Conservation (phyloP, 352 stramenopile species). For the Phytophthora vignae region DNA sequence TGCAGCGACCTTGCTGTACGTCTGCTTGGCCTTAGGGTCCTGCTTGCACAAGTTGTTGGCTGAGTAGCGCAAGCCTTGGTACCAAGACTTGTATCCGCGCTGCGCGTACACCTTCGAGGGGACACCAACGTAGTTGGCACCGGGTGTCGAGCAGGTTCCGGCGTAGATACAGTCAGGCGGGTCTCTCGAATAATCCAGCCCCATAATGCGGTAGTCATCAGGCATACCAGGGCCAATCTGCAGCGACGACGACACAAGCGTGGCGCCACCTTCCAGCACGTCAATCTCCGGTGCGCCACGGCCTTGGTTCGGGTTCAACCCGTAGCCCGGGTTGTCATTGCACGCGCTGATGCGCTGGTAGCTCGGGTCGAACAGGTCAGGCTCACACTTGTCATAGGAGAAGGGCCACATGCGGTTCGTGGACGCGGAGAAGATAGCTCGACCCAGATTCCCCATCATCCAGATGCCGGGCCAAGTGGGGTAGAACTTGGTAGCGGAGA, state of each 20-base stretch:
- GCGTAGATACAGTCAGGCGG: slow-evolving; percentile 51
- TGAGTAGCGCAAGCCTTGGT: slow-evolving; percentile 62
- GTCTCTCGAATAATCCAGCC: slow-evolving; percentile 31
- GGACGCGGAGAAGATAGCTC: slow-evolving; percentile 91
- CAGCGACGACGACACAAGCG: slow-evolving; percentile 88
- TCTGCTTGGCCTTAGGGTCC: slow-evolving; percentile 30
- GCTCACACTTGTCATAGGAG: slow-evolving; percentile 91
- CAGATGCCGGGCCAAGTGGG: slow-evolving; percentile 93
- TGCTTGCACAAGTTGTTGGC: slow-evolving; percentile 56
- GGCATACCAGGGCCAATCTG: slow-evolving; percentile 87
- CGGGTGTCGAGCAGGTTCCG: slow-evolving; percentile 49
- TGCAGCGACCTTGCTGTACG: slow-evolving; percentile 34
- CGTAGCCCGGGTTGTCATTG: slow-evolving; percentile 89
- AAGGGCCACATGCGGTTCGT: slow-evolving; percentile 95
- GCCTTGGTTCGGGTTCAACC: slow-evolving; percentile 83
- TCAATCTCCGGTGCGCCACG: slow-evolving; percentile 95
- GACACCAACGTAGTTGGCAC: slow-evolving; percentile 40
- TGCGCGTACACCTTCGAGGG: slow-evolving; percentile 40
- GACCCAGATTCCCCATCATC: slow-evolving; percentile 93
- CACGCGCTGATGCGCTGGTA: slow-evolving; percentile 81
- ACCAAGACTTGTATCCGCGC: slow-evolving; percentile 58
- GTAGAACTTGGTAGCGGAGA: slow-evolving; percentile 68
- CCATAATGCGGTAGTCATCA: slow-evolving; percentile 51
- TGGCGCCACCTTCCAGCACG: slow-evolving; percentile 90
- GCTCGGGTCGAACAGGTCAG: slow-evolving; percentile 39